A percentile compares a stretch with the other conserved stretches of the same genome.
Conservation (phyloP, 352 stramenopile genomes). For the Lagenidium giganteum region DNA sequence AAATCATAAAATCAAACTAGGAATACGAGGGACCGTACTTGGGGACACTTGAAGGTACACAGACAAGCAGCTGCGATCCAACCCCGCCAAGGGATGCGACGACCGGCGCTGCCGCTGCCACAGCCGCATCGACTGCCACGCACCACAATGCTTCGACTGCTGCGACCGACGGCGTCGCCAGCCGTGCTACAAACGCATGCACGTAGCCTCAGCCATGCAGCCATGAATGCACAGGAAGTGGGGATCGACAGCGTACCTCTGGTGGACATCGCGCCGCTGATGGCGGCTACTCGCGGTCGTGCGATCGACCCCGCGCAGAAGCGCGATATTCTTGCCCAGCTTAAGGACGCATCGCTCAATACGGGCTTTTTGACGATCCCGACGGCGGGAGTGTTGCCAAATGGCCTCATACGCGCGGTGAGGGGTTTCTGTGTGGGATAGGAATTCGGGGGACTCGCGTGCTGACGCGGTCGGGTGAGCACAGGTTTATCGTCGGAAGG, state of each 20-base stretch:
- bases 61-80: no score
- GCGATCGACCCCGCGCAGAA: constrained; percentile 15
- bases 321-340: constrained; percentile 27
- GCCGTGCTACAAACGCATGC: constrained; percentile 10
- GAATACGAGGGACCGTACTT: no score
- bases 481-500: constrained; percentile 36
- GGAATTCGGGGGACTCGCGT: background rate
- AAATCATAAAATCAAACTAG: no score
- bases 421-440: no score
- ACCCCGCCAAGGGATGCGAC: no score
- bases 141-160: no score
- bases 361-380: constrained; percentile 63
- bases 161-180: no score
- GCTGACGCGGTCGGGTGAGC: background rate
- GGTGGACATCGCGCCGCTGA: constrained; percentile 45
- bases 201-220: constrained; percentile 27
- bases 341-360: constrained; percentile 33
- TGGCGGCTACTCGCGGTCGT: no score
- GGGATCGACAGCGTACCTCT: constrained; percentile 36
- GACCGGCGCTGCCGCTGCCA: background rate
- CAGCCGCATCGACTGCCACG: background rate
- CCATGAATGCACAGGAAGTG: no score
- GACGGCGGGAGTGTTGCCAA: constrained; percentile 30
- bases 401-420: constrained; percentile 27
- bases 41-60: no score